Conservation (phyloP, 495 filamentous ascomycete genomes). For the Amorphotheca resinae region DNA sequence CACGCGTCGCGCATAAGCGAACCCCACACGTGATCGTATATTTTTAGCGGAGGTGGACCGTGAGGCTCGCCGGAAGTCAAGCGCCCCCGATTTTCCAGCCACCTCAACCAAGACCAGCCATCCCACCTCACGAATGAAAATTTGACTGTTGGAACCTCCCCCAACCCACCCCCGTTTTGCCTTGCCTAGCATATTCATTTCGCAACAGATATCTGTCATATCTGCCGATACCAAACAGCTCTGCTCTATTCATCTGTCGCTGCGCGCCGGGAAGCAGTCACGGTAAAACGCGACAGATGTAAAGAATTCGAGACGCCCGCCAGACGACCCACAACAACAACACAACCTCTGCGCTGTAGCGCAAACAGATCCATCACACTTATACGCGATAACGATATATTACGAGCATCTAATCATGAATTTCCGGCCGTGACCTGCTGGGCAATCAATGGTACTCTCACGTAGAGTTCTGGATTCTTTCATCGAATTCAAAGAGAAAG, state of each 20-base stretch:
- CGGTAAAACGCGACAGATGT: constrained; percentile 3
- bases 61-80: neutral
- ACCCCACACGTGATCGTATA: neutral
- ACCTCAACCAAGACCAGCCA: neutral
- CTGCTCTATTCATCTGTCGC: neutral
- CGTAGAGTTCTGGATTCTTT: constrained; percentile 4
- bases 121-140: too few relatives aligned
- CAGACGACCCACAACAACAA: constrained; percentile 3
- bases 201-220: neutral
- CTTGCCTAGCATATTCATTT: neutral
- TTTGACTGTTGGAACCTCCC: too few relatives aligned
- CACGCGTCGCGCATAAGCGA: neutral
- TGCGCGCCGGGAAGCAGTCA: neutral
- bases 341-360: too few relatives aligned
- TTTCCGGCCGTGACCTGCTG: constrained; percentile 11
- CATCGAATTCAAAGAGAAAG: neutral
- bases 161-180: neutral
- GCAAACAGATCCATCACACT: too few relatives aligned
- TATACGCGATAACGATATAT: neutral
- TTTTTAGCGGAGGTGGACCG: too few relatives aligned
- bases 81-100: constrained; percentile 3
- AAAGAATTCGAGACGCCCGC: neutral
- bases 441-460: constrained; percentile 8
- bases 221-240: neutral
- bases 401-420: constrained; percentile 11